Base-by-base conservation (phyloP, 129 eudicot genomes). In the Tanacetum coccineum region DNA sequence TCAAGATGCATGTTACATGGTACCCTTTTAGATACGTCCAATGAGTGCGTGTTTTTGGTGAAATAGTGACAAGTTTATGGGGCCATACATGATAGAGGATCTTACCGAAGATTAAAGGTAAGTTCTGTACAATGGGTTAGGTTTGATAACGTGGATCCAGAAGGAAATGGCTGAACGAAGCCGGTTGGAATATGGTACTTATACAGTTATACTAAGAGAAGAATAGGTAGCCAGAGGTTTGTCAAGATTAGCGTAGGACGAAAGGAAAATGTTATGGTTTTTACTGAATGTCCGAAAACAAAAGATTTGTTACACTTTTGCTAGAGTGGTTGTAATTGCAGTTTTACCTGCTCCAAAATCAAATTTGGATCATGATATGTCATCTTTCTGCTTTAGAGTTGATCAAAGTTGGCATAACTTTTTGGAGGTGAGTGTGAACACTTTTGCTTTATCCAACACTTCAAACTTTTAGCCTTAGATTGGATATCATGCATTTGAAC, bases 291-390 rank as follows among this genome's bases (percentile, higher is more conserved):
- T 21, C 25, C 55, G 25, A 21, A 40, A 64, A 64, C 64, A 62
- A 63, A 65, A 40, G 11, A 36, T 42, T 40, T 72, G 69, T 45
- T 26, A n/a, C 56, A 45, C 48, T 73, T 63, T 63, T 54, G 64
- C 15, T 22, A 49, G 30, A 75, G 76, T 79, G 79, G 84, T 70
- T 80, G 65, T 75, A 70, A 83, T 81, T 83, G 75, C 69, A 67
- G 83, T 71, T 83, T 68, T 74, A 89, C 84, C 96, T 86, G 84
- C 96, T 89, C 88, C 84, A 78, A 64, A 68, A 70, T 50, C 53
- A 67, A 64, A 74, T 20, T 22, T 59, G 64, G 61, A 45, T 75
- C 57, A 14, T 52, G 13, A 61, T 68, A 71, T 53, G 81, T 80
- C 78, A 77, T 55, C 74, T 53, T 53, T 68, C 10, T 71, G 70